Conservation (phyloP, 257 asterid species). For the Sherardia arvensis region DNA sequence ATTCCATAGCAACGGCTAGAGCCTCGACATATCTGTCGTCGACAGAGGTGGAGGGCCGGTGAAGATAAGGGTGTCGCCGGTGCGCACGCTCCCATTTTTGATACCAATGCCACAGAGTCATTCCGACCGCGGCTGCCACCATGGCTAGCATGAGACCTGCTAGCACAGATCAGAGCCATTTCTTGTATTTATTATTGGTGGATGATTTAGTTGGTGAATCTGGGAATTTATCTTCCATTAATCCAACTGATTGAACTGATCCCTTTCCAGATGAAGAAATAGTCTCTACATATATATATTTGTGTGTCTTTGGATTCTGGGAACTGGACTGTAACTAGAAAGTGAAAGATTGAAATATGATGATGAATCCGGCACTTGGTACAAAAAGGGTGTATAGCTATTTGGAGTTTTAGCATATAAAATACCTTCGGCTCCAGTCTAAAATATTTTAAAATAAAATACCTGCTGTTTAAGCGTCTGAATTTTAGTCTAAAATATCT, state of each 20-base stretch:
- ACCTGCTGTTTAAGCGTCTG: too few species aligned
- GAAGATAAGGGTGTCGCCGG: slow-evolving; percentile 1
- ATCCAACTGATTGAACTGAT: background rate
- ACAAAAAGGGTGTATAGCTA: background rate
- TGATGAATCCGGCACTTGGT: background rate
- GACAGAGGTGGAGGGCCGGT: slow-evolving; percentile 2
- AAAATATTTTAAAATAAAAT: too few species aligned
- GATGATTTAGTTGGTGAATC: slow-evolving; percentile 3
- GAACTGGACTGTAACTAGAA: background rate
- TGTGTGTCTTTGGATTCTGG: background rate
- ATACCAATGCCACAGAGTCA: slow-evolving; percentile 29
- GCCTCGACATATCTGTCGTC: slow-evolving; percentile 35
- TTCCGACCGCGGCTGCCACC: slow-evolving; percentile 31
- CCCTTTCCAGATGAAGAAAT: background rate
- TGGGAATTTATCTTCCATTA: slow-evolving; percentile 23
- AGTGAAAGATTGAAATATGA: background rate
- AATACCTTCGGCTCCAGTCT: too few species aligned
- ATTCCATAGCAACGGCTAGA: slow-evolving; percentile 41
- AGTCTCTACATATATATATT: background rate
- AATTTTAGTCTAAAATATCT: too few species aligned
- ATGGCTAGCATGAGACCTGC: slow-evolving; percentile 24
- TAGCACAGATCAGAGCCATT: slow-evolving; percentile 25
- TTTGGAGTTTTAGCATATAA: background rate
- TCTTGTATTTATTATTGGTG: slow-evolving; percentile 4
- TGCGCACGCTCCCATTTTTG: slow-evolving; percentile 3